phyloP scores from a whole-genome alignment of 2,329 filamentous ascomycete species.

The Calonectria hawksworthii region DNA sequence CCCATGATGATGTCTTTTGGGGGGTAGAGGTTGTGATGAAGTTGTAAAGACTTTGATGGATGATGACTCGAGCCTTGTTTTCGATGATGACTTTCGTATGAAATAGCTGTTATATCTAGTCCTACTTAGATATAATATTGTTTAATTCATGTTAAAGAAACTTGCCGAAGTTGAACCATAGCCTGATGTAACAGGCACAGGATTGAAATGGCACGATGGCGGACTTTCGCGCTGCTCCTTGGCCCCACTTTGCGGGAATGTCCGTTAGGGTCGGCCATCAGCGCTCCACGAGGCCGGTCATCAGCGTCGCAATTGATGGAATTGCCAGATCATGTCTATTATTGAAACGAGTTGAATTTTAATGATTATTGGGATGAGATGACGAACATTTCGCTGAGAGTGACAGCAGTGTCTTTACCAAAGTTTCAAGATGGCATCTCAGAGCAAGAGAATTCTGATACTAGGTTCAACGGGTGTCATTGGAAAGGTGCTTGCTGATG shows the following conservation, averaged over 20 bases:
- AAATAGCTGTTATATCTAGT: background rate
- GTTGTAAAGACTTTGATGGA: background rate
- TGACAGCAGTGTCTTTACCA: background rate
- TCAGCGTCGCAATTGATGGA: background rate
- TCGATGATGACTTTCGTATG: background rate
- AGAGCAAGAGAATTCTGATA: background rate
- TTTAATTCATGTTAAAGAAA: background rate
- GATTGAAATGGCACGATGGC: background rate
- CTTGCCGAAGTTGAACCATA: background rate
- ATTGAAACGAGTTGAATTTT: background rate
- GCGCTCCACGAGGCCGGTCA: background rate
- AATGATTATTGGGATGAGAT: background rate
- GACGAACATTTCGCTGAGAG: background rate
- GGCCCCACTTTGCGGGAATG: background rate
- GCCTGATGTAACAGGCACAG: background rate
- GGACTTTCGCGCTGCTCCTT: background rate
- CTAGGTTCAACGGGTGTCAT: background rate
- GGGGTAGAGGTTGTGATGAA: background rate
- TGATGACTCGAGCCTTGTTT: background rate
- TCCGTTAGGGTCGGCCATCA: background rate
- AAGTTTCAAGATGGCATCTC: background rate
- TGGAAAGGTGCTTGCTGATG: background rate
- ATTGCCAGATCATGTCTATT: background rate
- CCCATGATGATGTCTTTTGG: conserved; percentile 8
- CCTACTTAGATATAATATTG: background rate